These are phyloP conservation scores for Hura crepitans DNA, from an alignment of 441 rosid genomes.

Conservation along the genomic window DNA sequence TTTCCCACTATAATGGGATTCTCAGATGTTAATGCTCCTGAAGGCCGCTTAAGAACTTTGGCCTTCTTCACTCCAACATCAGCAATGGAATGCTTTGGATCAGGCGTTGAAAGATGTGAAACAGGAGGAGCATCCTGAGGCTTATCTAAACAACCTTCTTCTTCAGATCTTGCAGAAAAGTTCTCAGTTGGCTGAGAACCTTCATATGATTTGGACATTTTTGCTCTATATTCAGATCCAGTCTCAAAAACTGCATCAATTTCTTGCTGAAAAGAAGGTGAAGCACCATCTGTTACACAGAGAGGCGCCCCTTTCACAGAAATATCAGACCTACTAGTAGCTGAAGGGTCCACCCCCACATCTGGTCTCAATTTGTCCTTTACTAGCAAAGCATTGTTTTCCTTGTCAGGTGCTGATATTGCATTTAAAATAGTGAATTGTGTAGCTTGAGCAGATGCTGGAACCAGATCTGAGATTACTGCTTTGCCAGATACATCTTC, in stretches of 20 bases:
- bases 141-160: conserved; percentile 31
- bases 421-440: conserved; percentile 17
- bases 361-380: conserved; percentile 18
- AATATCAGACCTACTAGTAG: conserved; percentile 18
- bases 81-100: conserved; percentile 35
- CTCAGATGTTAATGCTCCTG: conserved; percentile 38
- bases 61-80: conserved; percentile 52
- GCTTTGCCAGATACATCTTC: conserved; percentile 35
- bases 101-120: conserved; percentile 31
- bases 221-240: conserved; percentile 37
- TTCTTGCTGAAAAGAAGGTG: conserved; percentile 28
- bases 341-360: conserved; percentile 13
- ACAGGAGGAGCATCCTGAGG: conserved; percentile 27
- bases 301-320: conserved; percentile 21
- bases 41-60: conserved; percentile 47
- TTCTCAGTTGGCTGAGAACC: conserved; percentile 35
- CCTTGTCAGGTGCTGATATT: conserved; percentile 25
- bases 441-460: conserved; percentile 1
- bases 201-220: conserved; percentile 32
- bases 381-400: conserved; percentile 16
- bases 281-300: conserved; percentile 13
- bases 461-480: conserved; percentile 26
- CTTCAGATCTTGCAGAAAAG: conserved; percentile 32
- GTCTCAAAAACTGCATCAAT: conserved; percentile 29
- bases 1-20: conserved; percentile 38